A percentile compares a stretch with the other conserved stretches of the same genome.
phyloP scores from a whole-genome alignment of 495 filamentous ascomycete genomes.

The Rhypophila decipiens region DNA sequence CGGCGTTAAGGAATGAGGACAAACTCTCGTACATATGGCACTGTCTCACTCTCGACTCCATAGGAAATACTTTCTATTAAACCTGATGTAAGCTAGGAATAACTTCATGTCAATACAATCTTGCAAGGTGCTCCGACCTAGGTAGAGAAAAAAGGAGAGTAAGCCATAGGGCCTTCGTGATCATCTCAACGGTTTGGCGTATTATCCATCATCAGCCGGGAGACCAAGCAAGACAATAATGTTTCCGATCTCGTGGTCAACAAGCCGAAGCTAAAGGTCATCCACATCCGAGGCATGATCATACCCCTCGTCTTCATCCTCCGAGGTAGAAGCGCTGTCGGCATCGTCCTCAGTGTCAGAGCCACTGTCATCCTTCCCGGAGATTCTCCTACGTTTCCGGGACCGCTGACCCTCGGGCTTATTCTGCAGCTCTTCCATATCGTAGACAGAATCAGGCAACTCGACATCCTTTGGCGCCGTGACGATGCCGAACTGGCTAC shows the following conservation, averaged over 20 bases:
- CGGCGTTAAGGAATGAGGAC: background rate
- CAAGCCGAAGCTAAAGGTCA: too few species aligned
- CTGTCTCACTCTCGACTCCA: too few species aligned
- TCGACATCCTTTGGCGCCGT: constrained; percentile 31
- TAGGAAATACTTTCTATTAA: background rate
- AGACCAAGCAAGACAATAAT: too few species aligned
- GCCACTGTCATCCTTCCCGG: background rate
- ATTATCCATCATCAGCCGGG: too few species aligned
- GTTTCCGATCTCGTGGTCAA: too few species aligned
- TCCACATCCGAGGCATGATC: constrained; percentile 9
- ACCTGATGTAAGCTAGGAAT: background rate
- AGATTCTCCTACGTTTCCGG: constrained; percentile 3
- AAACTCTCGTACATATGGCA: background rate
- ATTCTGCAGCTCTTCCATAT: constrained; percentile 30
- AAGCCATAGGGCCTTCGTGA: too few species aligned
- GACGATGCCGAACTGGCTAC: constrained; percentile 37
- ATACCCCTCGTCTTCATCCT: constrained; percentile 4
- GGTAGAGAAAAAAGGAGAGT: too few species aligned
- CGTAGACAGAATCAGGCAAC: constrained; percentile 29
- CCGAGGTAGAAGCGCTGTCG: background rate
- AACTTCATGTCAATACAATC: background rate
- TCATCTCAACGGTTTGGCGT: too few species aligned
- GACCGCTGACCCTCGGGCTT: background rate
- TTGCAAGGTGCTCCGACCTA: background rate
- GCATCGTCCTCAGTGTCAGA: background rate